Percentiles rank a stretch among this genome's conserved stretches.
phyloP scores from a whole-genome alignment of 225 moss, liverwort and hornwort species.

The Bryoerythrophyllum caledonicum region DNA sequence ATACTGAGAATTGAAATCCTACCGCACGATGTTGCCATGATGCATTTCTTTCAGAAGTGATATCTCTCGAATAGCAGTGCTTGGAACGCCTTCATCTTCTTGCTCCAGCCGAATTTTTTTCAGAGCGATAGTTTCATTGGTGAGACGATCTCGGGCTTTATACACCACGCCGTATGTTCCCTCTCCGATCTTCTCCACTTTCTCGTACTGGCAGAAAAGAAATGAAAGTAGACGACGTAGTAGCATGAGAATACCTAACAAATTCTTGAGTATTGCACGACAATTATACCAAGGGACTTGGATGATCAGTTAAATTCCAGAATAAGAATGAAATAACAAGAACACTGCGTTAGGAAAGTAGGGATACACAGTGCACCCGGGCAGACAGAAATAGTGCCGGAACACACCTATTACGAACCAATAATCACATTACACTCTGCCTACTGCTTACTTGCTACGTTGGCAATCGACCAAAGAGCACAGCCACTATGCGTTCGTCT shows the following conservation, averaged over 20 bases:
- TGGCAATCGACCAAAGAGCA: slow-evolving; percentile 10
- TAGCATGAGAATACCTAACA: slow-evolving; percentile 4
- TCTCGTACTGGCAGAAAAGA: slow-evolving; percentile 67
- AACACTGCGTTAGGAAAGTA: not conserved
- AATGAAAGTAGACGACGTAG: not conserved
- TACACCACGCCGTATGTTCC: slow-evolving; percentile 90
- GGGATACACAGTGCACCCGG: not conserved
- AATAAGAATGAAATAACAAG: not conserved
- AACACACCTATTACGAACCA: slow-evolving; percentile 15
- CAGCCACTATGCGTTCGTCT: slow-evolving; percentile 7
- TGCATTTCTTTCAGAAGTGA: slow-evolving; percentile 89
- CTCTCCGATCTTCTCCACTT: slow-evolving; percentile 94
- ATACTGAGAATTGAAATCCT: slow-evolving; percentile 20
- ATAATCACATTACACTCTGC: not conserved
- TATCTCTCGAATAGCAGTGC: slow-evolving; percentile 87
- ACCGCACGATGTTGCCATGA: slow-evolving; percentile 89
- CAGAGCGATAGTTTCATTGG: slow-evolving; percentile 84
- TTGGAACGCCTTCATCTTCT: slow-evolving; percentile 89
- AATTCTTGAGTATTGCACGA: not conserved
- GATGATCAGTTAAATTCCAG: not conserved
- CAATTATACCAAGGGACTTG: not conserved
- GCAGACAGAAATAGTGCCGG: slow-evolving; percentile 8
- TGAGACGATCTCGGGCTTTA: slow-evolving; percentile 82
- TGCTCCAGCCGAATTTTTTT: slow-evolving; percentile 91
- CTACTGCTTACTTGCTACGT: slow-evolving; percentile 12